phyloP scores from a whole-genome alignment of 2,329 filamentous ascomycete genomes.

The Ceratocystis alfenasii region DNA sequence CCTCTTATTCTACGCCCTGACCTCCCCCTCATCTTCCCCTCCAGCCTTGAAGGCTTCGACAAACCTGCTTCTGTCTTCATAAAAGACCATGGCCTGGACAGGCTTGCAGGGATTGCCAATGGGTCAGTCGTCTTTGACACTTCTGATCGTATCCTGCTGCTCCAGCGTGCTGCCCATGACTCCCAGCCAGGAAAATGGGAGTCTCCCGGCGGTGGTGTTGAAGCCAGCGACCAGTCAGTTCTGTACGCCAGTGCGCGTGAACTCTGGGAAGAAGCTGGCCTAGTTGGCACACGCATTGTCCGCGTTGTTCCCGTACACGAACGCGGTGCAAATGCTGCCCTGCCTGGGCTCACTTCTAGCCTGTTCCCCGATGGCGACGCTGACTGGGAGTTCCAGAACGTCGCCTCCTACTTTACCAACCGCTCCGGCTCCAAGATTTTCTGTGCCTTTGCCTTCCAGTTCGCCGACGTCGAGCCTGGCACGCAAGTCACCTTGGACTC shows the following conservation, averaged over 20 bases:
- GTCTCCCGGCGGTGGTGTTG: slow-evolving; percentile 38
- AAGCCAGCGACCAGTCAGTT: slow-evolving; percentile 33
- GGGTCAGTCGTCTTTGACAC: slow-evolving; percentile 31
- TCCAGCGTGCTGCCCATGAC: slow-evolving; percentile 37
- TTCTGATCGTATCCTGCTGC: slow-evolving; percentile 32
- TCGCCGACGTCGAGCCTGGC: slow-evolving; percentile 27
- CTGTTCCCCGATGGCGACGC: slow-evolving; percentile 13
- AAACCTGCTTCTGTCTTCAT: slow-evolving; percentile 23
- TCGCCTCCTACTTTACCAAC: slow-evolving; percentile 28
- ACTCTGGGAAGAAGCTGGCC: slow-evolving; percentile 38
- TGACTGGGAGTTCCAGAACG: slow-evolving; percentile 12
- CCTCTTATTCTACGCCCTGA: slow-evolving; percentile 19
- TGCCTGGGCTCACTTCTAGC: slow-evolving; percentile 7
- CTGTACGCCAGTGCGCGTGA: slow-evolving; percentile 37
- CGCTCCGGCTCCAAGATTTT: slow-evolving; percentile 28
- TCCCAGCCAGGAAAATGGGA: slow-evolving; percentile 39
- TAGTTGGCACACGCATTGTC: slow-evolving; percentile 28
- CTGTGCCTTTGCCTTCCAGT: slow-evolving; percentile 31
- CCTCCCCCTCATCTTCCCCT: slow-evolving; percentile 22
- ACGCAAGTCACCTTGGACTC: slow-evolving; percentile 30
- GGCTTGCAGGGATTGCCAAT: slow-evolving; percentile 27
- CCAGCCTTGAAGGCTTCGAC: slow-evolving; percentile 24
- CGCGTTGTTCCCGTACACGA: slow-evolving; percentile 28
- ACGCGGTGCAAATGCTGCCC: slow-evolving; percentile 19
- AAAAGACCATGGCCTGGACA: slow-evolving; percentile 18